phyloP scores from a whole-genome alignment of 1,139 yeast genomes.

The Taiozyma sp. region DNA sequence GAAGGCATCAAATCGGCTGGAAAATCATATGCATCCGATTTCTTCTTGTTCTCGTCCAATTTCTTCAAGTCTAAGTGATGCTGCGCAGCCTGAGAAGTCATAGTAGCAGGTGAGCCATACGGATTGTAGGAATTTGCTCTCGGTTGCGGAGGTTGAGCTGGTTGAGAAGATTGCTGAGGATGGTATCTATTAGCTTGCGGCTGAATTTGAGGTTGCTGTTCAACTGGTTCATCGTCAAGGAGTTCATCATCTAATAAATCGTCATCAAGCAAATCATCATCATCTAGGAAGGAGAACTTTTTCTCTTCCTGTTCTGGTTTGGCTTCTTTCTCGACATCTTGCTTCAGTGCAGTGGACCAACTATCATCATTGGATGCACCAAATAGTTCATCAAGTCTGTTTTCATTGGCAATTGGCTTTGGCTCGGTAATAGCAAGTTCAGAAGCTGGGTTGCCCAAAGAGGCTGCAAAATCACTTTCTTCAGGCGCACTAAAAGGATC shows the following conservation, averaged over 20 bases:
- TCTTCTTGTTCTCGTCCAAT: conserved; percentile 45
- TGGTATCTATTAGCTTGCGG: not conserved
- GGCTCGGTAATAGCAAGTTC: not conserved
- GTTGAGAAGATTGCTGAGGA: not conserved
- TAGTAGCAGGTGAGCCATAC: conserved; percentile 5
- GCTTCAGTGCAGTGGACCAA: not conserved
- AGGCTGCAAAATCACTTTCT: not conserved
- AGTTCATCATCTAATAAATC: conserved; percentile 39
- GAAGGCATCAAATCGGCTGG: conserved; percentile 57
- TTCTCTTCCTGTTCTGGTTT: not conserved
- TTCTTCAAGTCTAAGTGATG: conserved; percentile 27
- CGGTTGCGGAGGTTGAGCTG: not conserved
- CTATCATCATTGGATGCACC: not conserved
- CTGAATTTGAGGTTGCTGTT: not conserved
- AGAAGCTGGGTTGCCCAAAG: not conserved
- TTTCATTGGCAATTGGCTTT: not conserved
- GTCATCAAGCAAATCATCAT: conserved; percentile 35
- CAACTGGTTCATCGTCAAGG: conserved; percentile 18
- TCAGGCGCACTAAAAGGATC: not conserved
- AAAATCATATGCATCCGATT: conserved; percentile 75
- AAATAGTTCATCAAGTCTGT: not conserved
- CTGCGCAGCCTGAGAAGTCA: conserved; percentile 6
- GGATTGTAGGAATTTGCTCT: conserved; percentile 1
- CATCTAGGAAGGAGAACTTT: conserved; percentile 19
- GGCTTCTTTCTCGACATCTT: not conserved